Percentiles rank a stretch among this genome's conserved stretches.
Conservation (phyloP, 2,329 filamentous ascomycete genomes). For the Colletotrichum godetiae region DNA sequence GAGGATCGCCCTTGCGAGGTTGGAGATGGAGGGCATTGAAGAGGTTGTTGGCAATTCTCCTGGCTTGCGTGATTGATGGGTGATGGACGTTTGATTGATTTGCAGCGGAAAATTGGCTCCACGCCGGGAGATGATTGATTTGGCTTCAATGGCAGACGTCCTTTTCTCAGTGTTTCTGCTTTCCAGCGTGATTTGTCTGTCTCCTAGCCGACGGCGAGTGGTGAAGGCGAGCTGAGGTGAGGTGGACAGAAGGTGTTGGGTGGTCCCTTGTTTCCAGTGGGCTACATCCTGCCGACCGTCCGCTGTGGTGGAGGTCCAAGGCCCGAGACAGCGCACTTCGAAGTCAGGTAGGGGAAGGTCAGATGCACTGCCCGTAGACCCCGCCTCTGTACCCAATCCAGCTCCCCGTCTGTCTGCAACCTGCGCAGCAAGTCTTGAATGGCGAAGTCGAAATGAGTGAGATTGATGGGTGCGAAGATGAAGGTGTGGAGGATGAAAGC, state of each 20-base stretch:
- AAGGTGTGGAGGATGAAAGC: not conserved
- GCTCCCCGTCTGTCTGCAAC: not conserved
- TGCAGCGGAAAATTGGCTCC: not conserved
- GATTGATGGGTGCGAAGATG: constrained; percentile 25
- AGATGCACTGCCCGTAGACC: constrained; percentile 20
- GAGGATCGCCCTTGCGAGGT: not conserved
- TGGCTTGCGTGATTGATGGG: not conserved
- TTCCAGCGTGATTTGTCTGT: not conserved
- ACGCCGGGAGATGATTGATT: not conserved
- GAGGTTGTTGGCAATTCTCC: not conserved
- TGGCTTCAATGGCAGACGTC: not conserved
- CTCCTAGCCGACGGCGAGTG: constrained; percentile 24
- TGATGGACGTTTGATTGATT: not conserved
- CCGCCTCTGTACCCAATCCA: constrained; percentile 22
- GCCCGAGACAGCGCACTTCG: constrained; percentile 17
- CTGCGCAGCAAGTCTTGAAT: constrained; percentile 7
- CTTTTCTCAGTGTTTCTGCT: not conserved
- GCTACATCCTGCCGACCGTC: constrained; percentile 29
- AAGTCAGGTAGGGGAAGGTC: constrained; percentile 1
- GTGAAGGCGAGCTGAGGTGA: constrained; percentile 7
- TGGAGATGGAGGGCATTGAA: constrained; percentile 4
- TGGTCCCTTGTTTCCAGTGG: constrained; percentile 34
- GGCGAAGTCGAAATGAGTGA: constrained; percentile 22
- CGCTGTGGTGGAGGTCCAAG: constrained; percentile 28
- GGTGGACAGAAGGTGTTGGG: constrained; percentile 32